Evolutionary conservation across 192 early-diverging fungal genomes (phyloP).

Genomic region (Backusella australiensis): DNA sequence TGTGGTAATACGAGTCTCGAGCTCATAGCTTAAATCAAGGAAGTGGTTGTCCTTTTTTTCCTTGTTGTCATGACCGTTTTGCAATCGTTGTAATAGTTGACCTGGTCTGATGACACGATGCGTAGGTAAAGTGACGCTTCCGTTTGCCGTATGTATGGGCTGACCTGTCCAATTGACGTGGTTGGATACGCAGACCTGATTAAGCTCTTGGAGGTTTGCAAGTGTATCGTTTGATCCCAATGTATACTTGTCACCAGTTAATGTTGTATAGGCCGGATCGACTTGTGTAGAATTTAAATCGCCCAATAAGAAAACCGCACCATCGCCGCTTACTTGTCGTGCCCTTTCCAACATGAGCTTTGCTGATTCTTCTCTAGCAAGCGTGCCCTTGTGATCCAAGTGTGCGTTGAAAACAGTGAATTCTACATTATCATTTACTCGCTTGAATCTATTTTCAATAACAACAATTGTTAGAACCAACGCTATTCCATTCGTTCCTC

Average conservation of each 20-base stretch:
- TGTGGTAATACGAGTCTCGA: slow-evolving; percentile 17
- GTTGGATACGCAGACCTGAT: not conserved
- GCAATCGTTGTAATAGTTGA: not conserved
- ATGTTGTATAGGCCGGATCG: slow-evolving; percentile 19
- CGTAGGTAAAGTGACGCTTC: slow-evolving; percentile 16
- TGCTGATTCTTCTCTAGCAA: slow-evolving; percentile 28
- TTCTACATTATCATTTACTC: slow-evolving; percentile 1
- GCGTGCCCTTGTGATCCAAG: slow-evolving; percentile 25
- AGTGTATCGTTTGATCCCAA: slow-evolving; percentile 11
- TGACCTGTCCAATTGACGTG: not conserved
- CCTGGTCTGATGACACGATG: slow-evolving; percentile 17
- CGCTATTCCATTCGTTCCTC: not conserved
- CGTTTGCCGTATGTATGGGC: slow-evolving; percentile 10
- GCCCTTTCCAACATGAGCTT: slow-evolving; percentile 19
- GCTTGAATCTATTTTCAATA: slow-evolving; percentile 13
- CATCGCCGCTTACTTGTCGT: not conserved
- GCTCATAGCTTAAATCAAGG: slow-evolving; percentile 31
- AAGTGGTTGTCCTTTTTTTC: slow-evolving; percentile 1
- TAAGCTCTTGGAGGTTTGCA: slow-evolving; percentile 6
- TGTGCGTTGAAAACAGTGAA: slow-evolving; percentile 36
- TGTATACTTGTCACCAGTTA: slow-evolving; percentile 19
- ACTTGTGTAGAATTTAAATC: slow-evolving; percentile 35
- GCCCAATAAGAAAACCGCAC: slow-evolving; percentile 21
- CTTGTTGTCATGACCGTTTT: not conserved
- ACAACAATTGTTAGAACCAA: not conserved